A percentile compares a stretch with the other conserved stretches of the same genome.
Evolutionary conservation across 2,329 filamentous ascomycete species (phyloP).

Genomic region (Stagonosporopsis vannaccii): DNA sequence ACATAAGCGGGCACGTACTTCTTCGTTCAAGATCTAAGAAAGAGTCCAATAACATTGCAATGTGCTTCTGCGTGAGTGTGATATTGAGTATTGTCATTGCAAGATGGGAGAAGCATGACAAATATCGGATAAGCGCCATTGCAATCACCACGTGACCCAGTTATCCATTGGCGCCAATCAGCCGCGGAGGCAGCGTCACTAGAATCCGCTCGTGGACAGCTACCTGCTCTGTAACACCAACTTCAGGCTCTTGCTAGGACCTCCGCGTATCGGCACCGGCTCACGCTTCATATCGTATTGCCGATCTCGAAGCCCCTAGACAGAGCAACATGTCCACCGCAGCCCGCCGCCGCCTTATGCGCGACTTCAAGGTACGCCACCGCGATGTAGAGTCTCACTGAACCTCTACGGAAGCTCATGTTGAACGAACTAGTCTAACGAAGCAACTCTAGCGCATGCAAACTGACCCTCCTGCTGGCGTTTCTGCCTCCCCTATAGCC

Average conservation of each 20-base stretch:
- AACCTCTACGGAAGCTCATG: background rate
- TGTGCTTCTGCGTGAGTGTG: background rate
- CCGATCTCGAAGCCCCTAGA: background rate
- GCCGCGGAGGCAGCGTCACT: constrained; percentile 11
- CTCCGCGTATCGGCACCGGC: background rate
- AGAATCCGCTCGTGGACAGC: background rate
- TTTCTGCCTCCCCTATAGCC: constrained; percentile 93
- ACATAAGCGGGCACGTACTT: background rate
- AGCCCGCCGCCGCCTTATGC: constrained; percentile 94
- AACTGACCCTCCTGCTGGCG: constrained; percentile 94
- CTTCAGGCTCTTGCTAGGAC: background rate
- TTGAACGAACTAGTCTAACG: constrained; percentile 18
- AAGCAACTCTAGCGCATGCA: constrained; percentile 82
- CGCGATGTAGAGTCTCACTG: constrained; percentile 9
- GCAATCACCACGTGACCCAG: constrained; percentile 17
- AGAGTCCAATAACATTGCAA: background rate
- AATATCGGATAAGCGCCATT: background rate
- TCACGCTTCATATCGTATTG: background rate
- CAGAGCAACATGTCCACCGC: constrained; percentile 79
- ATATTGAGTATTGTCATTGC: background rate
- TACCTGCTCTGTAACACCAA: constrained; percentile 2
- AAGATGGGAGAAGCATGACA: background rate
- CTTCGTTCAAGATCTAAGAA: background rate
- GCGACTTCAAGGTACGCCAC: constrained; percentile 90
- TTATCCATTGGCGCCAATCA: constrained; percentile 9